Conservation (phyloP, 1,284 basidiomycete species). For the Boletus calvinii region DNA sequence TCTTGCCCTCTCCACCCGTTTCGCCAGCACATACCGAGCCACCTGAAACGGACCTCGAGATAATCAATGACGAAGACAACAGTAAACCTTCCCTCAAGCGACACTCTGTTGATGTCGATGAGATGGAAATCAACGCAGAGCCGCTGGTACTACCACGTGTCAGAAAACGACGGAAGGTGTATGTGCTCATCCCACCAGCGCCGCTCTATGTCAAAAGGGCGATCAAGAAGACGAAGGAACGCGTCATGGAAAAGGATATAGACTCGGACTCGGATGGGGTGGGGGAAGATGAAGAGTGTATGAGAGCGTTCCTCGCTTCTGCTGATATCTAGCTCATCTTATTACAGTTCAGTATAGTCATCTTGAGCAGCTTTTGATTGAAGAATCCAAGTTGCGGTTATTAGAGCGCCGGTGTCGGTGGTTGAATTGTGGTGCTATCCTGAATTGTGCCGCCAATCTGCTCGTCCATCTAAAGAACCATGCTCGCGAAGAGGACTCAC, state of each 20-base stretch:
- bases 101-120: slow-evolving; percentile 14
- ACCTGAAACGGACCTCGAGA: slow-evolving; percentile 25
- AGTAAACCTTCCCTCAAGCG: slow-evolving; percentile 23
- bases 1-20: slow-evolving; percentile 30
- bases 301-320: slow-evolving; percentile 26
- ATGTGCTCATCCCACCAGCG: slow-evolving; percentile 32
- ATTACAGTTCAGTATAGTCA: slow-evolving; percentile 39
- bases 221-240: slow-evolving; percentile 18
- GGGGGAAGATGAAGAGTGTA: slow-evolving; percentile 33
- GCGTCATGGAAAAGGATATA: slow-evolving; percentile 3
- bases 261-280: slow-evolving; percentile 15
- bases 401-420: slow-evolving; percentile 54
- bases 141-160: slow-evolving; percentile 4
- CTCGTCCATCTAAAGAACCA: slow-evolving; percentile 53
- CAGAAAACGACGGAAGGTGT: slow-evolving; percentile 30
- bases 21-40: slow-evolving; percentile 25
- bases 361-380: slow-evolving; percentile 41
- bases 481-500: slow-evolving; percentile 33
- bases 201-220: slow-evolving; percentile 24
- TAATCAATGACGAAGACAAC: slow-evolving; percentile 8
- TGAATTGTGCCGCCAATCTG: slow-evolving; percentile 54
- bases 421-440: slow-evolving; percentile 51
- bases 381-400: slow-evolving; percentile 47
- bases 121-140: slow-evolving; percentile 10
- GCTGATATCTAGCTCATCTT: slow-evolving; percentile 32